Percentiles rank a stretch among this genome's conserved stretches.
Conservation (phyloP, 2,329 filamentous ascomycete genomes). For the Pestalotiopsis sp. region DNA sequence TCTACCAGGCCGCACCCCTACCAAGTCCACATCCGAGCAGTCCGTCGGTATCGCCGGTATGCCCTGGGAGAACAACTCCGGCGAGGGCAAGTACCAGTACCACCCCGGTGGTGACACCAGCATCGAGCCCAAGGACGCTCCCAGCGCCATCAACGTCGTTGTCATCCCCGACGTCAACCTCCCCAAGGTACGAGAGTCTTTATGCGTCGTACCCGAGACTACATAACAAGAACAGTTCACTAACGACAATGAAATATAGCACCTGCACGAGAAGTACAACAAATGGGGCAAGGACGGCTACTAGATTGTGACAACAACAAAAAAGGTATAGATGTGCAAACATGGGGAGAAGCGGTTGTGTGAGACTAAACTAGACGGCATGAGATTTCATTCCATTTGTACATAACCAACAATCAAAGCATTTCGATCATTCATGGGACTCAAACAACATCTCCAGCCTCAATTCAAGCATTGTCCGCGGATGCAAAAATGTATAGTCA, state of each 20-base stretch:
- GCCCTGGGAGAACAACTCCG: constrained; percentile 81
- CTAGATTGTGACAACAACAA: constrained; percentile 34
- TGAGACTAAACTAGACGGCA: constrained; percentile 8
- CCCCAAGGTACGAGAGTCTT: constrained; percentile 67
- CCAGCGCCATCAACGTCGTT: constrained; percentile 92
- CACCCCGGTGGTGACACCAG: constrained; percentile 82
- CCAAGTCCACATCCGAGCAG: constrained; percentile 79
- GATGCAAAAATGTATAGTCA: not conserved
- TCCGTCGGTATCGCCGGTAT: constrained; percentile 79
- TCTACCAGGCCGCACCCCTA: constrained; percentile 75
- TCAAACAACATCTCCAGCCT: not conserved
- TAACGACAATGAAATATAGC: constrained; percentile 49
- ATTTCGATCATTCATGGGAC: not conserved
- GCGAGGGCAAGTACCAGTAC: constrained; percentile 73
- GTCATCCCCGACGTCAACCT: constrained; percentile 92
- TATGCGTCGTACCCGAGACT: not conserved
- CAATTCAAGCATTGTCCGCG: not conserved
- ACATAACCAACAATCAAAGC: constrained; percentile 11
- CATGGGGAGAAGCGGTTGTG: not conserved
- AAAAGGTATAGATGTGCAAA: constrained; percentile 7
- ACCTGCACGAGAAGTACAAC: constrained; percentile 96
- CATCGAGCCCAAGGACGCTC: constrained; percentile 81
- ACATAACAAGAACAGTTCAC: not conserved
- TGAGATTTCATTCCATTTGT: constrained; percentile 6
- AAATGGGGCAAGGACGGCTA: constrained; percentile 99